Evolutionary conservation across 164 flowering plant species (phyloP).

Genomic region (Taxillus chinensis): DNA sequence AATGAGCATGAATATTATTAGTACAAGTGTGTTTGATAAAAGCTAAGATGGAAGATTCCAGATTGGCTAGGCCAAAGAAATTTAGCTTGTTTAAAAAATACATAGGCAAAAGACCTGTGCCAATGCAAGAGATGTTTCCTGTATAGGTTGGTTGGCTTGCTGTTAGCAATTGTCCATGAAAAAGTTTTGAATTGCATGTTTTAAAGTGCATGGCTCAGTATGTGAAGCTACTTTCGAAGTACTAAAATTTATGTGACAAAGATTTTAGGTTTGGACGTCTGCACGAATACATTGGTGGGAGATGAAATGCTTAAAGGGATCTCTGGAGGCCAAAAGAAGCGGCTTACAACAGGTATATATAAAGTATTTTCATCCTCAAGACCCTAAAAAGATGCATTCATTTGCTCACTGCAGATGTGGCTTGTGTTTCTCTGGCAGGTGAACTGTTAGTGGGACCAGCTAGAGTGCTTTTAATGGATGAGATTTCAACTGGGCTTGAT

Average conservation of each 20-base stretch:
- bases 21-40: too few relatives aligned
- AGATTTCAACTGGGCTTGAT: conserved; percentile 94
- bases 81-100: too few relatives aligned
- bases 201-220: too few relatives aligned
- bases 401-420: conserved; percentile 7
- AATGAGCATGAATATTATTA: too few relatives aligned
- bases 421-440: conserved; percentile 34
- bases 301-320: conserved; percentile 95
- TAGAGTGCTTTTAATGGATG: conserved; percentile 95
- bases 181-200: too few relatives aligned
- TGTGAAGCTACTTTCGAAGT: background rate
- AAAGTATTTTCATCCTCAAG: background rate
- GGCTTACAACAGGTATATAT: conserved; percentile 73
- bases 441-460: conserved; percentile 87
- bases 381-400: background rate
- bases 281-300: conserved; percentile 90
- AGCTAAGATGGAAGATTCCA: too few relatives aligned
- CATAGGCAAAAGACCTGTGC: too few relatives aligned
- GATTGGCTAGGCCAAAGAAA: too few relatives aligned
- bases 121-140: too few relatives aligned
- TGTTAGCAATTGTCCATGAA: too few relatives aligned
- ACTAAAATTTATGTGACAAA: conserved; percentile 41
- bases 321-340: conserved; percentile 96
- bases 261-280: conserved; percentile 89
- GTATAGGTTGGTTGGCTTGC: too few relatives aligned